phyloP scores from a whole-genome alignment of 2,329 filamentous ascomycete genomes.

The Nannizziopsis arthrosporioides region DNA sequence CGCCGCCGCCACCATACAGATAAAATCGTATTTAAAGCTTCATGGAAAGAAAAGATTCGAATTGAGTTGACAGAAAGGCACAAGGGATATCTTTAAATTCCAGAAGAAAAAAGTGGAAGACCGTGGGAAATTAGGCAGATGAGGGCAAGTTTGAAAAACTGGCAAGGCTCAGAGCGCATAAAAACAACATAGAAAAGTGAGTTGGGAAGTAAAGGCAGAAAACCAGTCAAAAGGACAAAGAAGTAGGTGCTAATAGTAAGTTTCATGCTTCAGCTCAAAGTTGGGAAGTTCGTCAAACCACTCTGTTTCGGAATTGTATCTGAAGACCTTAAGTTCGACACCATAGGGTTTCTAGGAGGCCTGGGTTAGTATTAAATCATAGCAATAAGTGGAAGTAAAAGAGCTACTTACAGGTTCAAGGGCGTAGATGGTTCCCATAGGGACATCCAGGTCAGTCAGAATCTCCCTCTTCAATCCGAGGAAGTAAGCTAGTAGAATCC shows the following conservation, averaged over 20 bases:
- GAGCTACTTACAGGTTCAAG: constrained; percentile 57
- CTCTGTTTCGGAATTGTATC: constrained; percentile 64
- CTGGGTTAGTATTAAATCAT: not conserved
- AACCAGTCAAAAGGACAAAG: not conserved
- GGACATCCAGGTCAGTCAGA: constrained; percentile 88
- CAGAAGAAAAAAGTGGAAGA: too few relatives aligned
- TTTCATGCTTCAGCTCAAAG: constrained; percentile 54
- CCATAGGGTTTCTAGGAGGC: constrained; percentile 67
- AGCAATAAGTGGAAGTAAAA: not conserved
- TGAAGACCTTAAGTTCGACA: constrained; percentile 91
- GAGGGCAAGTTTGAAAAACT: not conserved
- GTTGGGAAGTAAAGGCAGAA: not conserved
- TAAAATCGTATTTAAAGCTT: too few relatives aligned
- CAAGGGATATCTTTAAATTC: too few relatives aligned
- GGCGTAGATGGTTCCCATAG: constrained; percentile 83
- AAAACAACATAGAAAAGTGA: not conserved
- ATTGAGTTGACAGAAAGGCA: too few relatives aligned
- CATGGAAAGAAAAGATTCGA: too few relatives aligned
- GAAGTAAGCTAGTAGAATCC: constrained; percentile 92
- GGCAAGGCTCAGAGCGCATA: not conserved
- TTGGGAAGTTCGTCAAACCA: constrained; percentile 81
- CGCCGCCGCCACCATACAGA: too few relatives aligned
- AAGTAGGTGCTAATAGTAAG: constrained; percentile 17
- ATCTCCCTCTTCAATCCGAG: constrained; percentile 82
- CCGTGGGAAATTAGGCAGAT: too few relatives aligned